Conservation (phyloP, 371 early-diverging fungal genomes). For the Paraphysoderma sedebokerense region DNA sequence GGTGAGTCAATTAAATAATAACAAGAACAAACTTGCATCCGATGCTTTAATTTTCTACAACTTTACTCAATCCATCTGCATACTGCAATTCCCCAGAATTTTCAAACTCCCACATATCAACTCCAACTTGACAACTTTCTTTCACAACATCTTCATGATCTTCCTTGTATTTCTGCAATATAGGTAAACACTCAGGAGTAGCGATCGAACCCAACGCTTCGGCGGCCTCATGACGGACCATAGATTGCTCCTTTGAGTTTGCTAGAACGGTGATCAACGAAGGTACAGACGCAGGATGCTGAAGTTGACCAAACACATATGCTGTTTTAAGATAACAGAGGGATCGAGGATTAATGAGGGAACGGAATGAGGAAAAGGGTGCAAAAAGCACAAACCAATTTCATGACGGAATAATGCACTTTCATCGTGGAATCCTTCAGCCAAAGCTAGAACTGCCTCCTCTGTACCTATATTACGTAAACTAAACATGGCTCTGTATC, state of each 20-base stretch:
- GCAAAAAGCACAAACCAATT: slow-evolving; percentile 21
- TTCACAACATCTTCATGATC: slow-evolving; percentile 80
- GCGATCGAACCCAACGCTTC: slow-evolving; percentile 99
- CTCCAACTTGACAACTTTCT: slow-evolving; percentile 90
- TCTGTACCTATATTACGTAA: slow-evolving; percentile 77
- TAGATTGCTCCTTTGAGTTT: slow-evolving; percentile 62
- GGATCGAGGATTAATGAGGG: not conserved
- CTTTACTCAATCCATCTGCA: slow-evolving; percentile 4
- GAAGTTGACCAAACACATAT: slow-evolving; percentile 98
- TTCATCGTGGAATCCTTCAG: slow-evolving; percentile 69
- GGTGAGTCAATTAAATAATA: not conserved
- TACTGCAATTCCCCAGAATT: slow-evolving; percentile 37
- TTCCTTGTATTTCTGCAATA: slow-evolving; percentile 48
- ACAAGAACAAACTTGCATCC: not conserved
- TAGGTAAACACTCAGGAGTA: slow-evolving; percentile 64
- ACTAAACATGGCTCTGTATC: slow-evolving; percentile 98
- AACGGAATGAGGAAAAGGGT: not conserved
- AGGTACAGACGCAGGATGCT: slow-evolving; percentile 76
- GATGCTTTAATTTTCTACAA: too few relatives aligned
- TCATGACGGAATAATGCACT: slow-evolving; percentile 94
- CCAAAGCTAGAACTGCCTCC: slow-evolving; percentile 75
- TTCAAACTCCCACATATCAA: slow-evolving; percentile 95
- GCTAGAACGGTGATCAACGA: slow-evolving; percentile 57
- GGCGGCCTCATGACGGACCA: slow-evolving; percentile 99
- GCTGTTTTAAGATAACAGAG: slow-evolving; percentile 20